Conservation (phyloP, 192 early-diverging fungal species). For the Rhizoclosmatium globosum region DNA sequence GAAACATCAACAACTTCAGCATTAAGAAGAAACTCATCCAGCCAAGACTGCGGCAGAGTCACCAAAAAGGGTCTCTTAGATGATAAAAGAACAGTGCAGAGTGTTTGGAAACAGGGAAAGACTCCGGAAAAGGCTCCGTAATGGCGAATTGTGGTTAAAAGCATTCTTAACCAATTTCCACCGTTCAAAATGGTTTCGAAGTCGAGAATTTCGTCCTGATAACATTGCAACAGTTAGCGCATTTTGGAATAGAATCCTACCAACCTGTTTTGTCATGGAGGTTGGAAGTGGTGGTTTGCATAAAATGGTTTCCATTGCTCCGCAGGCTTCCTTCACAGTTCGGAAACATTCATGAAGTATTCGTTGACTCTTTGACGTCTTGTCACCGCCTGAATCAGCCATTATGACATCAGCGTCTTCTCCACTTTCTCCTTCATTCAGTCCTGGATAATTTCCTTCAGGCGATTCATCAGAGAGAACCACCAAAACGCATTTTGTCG, state of each 20-base stretch:
- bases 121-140: conserved; percentile 92
- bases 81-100: conserved; percentile 75
- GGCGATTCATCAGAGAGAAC: conserved; percentile 55
- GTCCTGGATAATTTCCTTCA: conserved; percentile 89
- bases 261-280: not conserved
- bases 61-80: conserved; percentile 61
- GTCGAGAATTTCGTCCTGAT: conserved; percentile 18
- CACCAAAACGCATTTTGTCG: conserved; percentile 41
- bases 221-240: not conserved
- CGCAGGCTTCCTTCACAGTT: conserved; percentile 86
- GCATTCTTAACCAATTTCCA: conserved; percentile 56
- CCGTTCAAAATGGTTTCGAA: conserved; percentile 45
- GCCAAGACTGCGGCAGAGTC: conserved; percentile 72
- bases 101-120: conserved; percentile 75
- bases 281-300: conserved; percentile 47
- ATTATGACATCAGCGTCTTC: conserved; percentile 41
- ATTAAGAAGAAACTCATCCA: conserved; percentile 79
- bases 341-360: conserved; percentile 93
- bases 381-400: conserved; percentile 51
- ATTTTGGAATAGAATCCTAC: not conserved
- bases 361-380: conserved; percentile 80
- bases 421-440: conserved; percentile 70
- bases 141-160: conserved; percentile 84
- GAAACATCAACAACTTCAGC: conserved; percentile 81
- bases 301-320: conserved; percentile 57